A percentile compares a stretch with the other conserved stretches of the same genome.
Evolutionary conservation across 2,329 filamentous ascomycete genomes (phyloP).

Genomic region (Neospermospora avenae): DNA sequence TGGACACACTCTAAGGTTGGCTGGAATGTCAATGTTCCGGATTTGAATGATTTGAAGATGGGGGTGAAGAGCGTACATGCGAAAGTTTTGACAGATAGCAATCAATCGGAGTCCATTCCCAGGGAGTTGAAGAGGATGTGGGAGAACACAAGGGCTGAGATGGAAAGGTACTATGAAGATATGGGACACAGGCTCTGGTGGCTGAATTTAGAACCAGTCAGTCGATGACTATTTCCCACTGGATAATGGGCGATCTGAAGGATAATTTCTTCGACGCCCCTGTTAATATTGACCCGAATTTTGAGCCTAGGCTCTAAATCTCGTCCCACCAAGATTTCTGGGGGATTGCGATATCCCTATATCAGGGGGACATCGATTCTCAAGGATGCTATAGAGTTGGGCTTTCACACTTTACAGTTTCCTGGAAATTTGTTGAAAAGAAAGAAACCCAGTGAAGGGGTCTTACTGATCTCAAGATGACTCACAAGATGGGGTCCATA

Average conservation of each 20-base stretch:
- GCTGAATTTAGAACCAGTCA: neutral
- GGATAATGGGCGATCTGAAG: neutral
- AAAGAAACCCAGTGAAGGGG: no score
- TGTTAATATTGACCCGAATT: no score
- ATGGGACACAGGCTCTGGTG: neutral
- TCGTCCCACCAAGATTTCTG: no score
- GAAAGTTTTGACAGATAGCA: slow-evolving; percentile 37
- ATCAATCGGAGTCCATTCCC: slow-evolving; percentile 9
- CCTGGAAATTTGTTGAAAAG: no score
- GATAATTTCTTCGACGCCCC: neutral
- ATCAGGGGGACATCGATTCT: no score
- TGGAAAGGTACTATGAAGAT: slow-evolving; percentile 9
- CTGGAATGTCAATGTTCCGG: slow-evolving; percentile 42
- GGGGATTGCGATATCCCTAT: no score
- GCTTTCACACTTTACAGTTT: no score
- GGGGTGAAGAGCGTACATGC: slow-evolving; percentile 39
- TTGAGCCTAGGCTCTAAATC: no score
- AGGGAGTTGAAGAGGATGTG: slow-evolving; percentile 21
- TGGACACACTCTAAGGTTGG: slow-evolving; percentile 39
- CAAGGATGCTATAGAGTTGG: no score
- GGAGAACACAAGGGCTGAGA: slow-evolving; percentile 13
- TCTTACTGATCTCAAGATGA: no score
- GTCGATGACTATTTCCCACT: neutral
- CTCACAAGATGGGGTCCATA: no score
- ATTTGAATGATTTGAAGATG: slow-evolving; percentile 33